phyloP scores from a whole-genome alignment of 2,329 filamentous ascomycete genomes.

The Aspergillus thermomutatus region DNA sequence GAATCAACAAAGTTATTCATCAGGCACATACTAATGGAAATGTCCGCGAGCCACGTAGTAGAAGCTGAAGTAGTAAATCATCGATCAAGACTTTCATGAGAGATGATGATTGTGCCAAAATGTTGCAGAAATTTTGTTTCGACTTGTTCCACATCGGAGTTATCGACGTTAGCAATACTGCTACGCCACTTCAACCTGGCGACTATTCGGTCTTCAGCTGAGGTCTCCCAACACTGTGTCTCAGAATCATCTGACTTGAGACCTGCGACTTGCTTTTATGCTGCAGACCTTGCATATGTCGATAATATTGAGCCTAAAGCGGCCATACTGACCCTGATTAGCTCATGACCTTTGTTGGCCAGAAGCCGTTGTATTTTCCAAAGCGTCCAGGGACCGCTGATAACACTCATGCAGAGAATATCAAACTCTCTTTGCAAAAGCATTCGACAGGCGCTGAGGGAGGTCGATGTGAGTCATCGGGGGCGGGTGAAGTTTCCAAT shows the following conservation, averaged over 20 bases:
- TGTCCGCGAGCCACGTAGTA: conserved; percentile 51
- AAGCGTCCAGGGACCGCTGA: conserved; percentile 35
- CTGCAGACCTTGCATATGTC: conserved; percentile 67
- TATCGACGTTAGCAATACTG: conserved; percentile 37
- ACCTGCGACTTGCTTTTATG: conserved; percentile 59
- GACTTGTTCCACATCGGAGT: conserved; percentile 46
- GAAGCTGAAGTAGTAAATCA: conserved; percentile 73
- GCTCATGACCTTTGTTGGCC: conserved; percentile 87
- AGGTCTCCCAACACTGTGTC: conserved; percentile 16
- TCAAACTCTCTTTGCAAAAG: conserved; percentile 78
- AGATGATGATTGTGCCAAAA: conserved; percentile 80
- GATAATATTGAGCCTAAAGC: conserved; percentile 66
- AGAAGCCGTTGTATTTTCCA: conserved; percentile 74
- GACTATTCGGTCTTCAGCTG: conserved; percentile 21
- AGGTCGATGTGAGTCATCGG: conserved; percentile 87
- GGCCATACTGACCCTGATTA: no score
- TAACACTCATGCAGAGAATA: conserved; percentile 74
- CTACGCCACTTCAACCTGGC: conserved; percentile 39
- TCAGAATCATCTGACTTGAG: conserved; percentile 14
- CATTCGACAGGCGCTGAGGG: conserved; percentile 81
- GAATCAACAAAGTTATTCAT: conserved; percentile 18
- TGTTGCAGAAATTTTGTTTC: conserved; percentile 65
- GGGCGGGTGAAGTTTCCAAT: conserved; percentile 66
- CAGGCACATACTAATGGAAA: conserved; percentile 42
- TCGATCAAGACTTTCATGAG: conserved; percentile 64